Evolutionary conservation across 2,329 filamentous ascomycete genomes (phyloP).

Genomic region (Xylaria sp.): DNA sequence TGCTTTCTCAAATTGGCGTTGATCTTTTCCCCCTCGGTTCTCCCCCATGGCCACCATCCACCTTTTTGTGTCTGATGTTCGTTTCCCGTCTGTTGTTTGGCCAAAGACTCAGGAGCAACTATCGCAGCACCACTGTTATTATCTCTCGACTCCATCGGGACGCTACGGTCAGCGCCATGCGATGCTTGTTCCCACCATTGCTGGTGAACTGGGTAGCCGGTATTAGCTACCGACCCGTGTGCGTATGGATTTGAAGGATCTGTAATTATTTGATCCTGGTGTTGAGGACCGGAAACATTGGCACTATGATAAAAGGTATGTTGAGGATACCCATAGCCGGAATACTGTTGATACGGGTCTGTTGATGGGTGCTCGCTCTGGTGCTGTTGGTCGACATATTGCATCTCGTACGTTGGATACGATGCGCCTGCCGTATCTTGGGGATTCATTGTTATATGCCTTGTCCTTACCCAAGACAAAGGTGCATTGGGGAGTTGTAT

Average conservation of each 20-base stretch:
- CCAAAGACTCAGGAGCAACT: background rate
- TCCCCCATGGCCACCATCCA: slow-evolving; percentile 32
- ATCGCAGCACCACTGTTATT: slow-evolving; percentile 6
- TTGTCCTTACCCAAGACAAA: background rate
- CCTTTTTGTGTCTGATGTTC: background rate
- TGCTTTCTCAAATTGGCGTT: slow-evolving; percentile 27
- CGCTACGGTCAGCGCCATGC: background rate
- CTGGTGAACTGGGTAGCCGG: slow-evolving; percentile 1
- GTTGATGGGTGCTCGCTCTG: background rate
- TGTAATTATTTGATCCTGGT: background rate
- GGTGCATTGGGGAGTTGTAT: background rate
- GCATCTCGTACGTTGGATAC: slow-evolving; percentile 16
- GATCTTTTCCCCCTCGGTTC: slow-evolving; percentile 25
- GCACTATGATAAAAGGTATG: background rate
- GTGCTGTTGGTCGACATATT: slow-evolving; percentile 6
- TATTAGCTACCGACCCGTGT: background rate
- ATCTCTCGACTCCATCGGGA: background rate
- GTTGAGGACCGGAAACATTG: background rate
- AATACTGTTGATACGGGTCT: slow-evolving; percentile 8
- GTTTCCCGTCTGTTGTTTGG: background rate
- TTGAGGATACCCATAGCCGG: slow-evolving; percentile 6
- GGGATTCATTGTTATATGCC: background rate
- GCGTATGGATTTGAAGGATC: slow-evolving; percentile 1
- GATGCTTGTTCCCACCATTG: slow-evolving; percentile 2
- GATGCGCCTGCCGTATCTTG: slow-evolving; percentile 4